Percentiles rank a stretch among this genome's conserved stretches.
These are phyloP conservation scores for Shiraia sp. DNA, from an alignment of 2,329 filamentous ascomycete genomes.

Conservation along the genomic window DNA sequence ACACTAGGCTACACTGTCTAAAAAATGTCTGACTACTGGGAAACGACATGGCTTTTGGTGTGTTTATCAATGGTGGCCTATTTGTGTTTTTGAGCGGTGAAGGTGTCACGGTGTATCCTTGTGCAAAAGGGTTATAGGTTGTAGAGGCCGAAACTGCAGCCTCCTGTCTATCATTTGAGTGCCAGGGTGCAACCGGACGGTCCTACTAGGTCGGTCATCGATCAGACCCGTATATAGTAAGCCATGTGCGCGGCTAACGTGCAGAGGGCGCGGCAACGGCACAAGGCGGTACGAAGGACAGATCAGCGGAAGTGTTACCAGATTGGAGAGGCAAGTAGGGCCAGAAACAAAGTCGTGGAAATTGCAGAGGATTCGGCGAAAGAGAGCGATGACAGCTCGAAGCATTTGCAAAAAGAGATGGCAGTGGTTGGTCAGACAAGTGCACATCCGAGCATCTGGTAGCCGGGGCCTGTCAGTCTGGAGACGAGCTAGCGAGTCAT, in stretches of 20 bases:
- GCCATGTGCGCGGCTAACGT: constrained; percentile 20
- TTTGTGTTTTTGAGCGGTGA: too few relatives aligned
- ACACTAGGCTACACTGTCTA: too few relatives aligned
- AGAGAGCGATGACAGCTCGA: not conserved
- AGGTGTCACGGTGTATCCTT: too few relatives aligned
- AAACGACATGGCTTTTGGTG: too few relatives aligned
- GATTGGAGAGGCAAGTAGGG: constrained; percentile 5
- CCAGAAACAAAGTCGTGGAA: constrained; percentile 1
- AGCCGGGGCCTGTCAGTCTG: constrained; percentile 12
- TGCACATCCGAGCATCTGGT: constrained; percentile 18
- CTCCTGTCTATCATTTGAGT: constrained; percentile 9
- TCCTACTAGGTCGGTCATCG: constrained; percentile 3
- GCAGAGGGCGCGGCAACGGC: constrained; percentile 18
- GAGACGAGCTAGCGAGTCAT: constrained; percentile 13
- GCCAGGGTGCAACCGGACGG: constrained; percentile 8
- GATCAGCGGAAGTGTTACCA: constrained; percentile 1
- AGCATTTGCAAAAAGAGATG: not conserved
- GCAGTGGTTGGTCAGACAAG: constrained; percentile 8
- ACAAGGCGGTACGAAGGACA: constrained; percentile 7
- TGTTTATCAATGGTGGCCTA: too few relatives aligned
- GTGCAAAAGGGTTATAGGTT: too few relatives aligned
- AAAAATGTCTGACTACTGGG: too few relatives aligned
- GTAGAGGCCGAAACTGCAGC: constrained; percentile 5
- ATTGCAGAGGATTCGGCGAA: constrained; percentile 3
- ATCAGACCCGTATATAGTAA: constrained; percentile 9